Conservation (phyloP, 352 stramenopile species). For the Thalassiosira mediterranea region DNA sequence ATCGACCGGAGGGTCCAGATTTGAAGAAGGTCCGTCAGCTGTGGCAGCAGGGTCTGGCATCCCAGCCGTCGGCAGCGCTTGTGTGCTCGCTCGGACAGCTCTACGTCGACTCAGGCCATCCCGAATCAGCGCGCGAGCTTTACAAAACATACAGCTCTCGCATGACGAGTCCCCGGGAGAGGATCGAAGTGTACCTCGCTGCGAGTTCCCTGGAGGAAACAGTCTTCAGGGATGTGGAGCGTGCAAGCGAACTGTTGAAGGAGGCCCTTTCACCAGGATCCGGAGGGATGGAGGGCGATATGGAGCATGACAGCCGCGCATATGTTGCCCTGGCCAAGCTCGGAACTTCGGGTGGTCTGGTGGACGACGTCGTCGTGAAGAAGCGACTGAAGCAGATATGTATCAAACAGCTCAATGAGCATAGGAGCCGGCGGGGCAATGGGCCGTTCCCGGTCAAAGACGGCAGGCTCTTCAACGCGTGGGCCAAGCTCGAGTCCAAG, state of each 20-base stretch:
- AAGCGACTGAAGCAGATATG: slow-evolving; percentile 47
- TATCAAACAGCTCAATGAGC: slow-evolving; percentile 15
- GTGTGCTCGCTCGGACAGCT: slow-evolving; percentile 70
- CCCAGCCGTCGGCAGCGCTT: slow-evolving; percentile 62
- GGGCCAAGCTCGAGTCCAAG: slow-evolving; percentile 76
- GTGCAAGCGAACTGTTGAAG: slow-evolving; percentile 59
- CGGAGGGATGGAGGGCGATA: slow-evolving; percentile 12
- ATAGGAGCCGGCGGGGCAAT: background rate
- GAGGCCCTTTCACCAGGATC: slow-evolving; percentile 32
- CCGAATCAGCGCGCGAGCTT: slow-evolving; percentile 48
- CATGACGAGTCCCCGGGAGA: slow-evolving; percentile 55
- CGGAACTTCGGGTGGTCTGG: slow-evolving; percentile 46
- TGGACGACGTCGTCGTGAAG: slow-evolving; percentile 49
- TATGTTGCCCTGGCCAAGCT: slow-evolving; percentile 71
- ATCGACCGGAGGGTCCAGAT: background rate
- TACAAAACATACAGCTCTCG: slow-evolving; percentile 51
- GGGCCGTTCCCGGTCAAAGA: slow-evolving; percentile 50
- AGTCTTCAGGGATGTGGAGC: slow-evolving; percentile 58
- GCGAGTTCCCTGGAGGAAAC: slow-evolving; percentile 72
- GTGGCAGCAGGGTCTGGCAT: slow-evolving; percentile 55
- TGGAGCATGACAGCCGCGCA: slow-evolving; percentile 47
- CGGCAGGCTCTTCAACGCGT: slow-evolving; percentile 79
- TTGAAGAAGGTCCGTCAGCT: slow-evolving; percentile 48
- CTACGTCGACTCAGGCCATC: slow-evolving; percentile 41
- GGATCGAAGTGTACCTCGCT: slow-evolving; percentile 76